A percentile compares a stretch with the other conserved stretches of the same genome.
These are phyloP conservation scores for Ophiostoma triangulosporum DNA, from an alignment of 2,329 filamentous ascomycete genomes.

Conservation along the genomic window DNA sequence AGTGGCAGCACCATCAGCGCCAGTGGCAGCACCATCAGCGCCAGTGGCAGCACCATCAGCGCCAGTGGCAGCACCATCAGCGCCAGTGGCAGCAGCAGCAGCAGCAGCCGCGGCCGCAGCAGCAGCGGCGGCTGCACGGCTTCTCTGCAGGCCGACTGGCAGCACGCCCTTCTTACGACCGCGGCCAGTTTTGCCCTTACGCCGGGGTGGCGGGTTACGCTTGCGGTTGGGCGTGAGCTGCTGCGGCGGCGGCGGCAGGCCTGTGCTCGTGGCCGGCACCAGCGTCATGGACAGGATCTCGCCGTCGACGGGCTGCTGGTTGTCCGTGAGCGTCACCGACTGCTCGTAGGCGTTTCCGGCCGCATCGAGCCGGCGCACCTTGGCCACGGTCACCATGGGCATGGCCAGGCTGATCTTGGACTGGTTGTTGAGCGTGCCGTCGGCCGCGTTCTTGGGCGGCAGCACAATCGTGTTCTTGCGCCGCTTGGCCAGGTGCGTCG, in stretches of 20 bases:
- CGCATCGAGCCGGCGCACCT: conserved; percentile 64
- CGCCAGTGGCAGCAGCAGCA: conserved; percentile 19
- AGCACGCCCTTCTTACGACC: conserved; percentile 69
- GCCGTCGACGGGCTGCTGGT: conserved; percentile 65
- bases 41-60: not conserved
- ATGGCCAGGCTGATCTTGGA: conserved; percentile 17
- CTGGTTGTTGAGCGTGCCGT: conserved; percentile 14
- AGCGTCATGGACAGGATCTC: conserved; percentile 57
- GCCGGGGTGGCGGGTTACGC: conserved; percentile 62
- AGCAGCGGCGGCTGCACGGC: conserved; percentile 7
- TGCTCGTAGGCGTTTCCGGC: conserved; percentile 73
- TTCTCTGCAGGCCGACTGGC: conserved; percentile 17
- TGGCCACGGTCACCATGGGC: conserved; percentile 60
- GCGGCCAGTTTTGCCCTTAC: conserved; percentile 61
- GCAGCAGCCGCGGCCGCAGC: conserved; percentile 7
- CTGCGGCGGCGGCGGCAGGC: conserved; percentile 31
- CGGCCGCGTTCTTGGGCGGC: conserved; percentile 33
- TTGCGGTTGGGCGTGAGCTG: conserved; percentile 34
- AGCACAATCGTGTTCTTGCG: conserved; percentile 47
- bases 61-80: not conserved
- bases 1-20: too few species aligned
- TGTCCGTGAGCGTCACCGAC: conserved; percentile 68
- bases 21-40: too few species aligned
- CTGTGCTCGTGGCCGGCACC: conserved; percentile 32
- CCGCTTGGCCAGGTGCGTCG: conserved; percentile 47